Conservation (phyloP, 305 asterid species). For the Solanum chacoense region DNA sequence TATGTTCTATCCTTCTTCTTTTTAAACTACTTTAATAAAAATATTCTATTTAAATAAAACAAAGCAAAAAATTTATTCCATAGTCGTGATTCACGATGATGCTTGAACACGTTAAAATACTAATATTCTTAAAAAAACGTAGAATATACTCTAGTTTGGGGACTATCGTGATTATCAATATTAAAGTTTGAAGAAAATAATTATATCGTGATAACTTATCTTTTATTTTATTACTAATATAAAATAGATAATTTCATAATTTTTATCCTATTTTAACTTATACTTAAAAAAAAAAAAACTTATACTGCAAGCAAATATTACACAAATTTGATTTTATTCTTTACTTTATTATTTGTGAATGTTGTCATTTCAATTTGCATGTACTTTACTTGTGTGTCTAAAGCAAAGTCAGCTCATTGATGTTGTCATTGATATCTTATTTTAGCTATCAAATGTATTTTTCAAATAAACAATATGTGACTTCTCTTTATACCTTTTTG, state of each 20-base stretch:
- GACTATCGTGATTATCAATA: background rate
- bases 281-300: too few relatives aligned
- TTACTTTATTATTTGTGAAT: background rate
- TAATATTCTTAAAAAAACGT: background rate
- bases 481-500: background rate
- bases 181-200: background rate
- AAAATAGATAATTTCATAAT: background rate
- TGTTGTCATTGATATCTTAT: background rate
- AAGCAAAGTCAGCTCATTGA: background rate
- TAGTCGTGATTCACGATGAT: background rate
- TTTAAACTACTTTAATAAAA: background rate
- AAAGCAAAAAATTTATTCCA: background rate
- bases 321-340: background rate
- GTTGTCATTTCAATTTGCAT: background rate
- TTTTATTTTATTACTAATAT: too few relatives aligned
- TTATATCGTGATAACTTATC: background rate
- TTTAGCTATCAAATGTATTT: background rate
- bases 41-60: background rate
- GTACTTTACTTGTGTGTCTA: background rate
- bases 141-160: background rate
- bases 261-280: too few relatives aligned
- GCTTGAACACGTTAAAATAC: background rate
- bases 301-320: background rate
- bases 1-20: background rate
- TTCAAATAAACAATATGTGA: background rate